These are phyloP conservation scores for Lactarius hengduanensis DNA, from an alignment of 768 basidiomycete species.

Conservation along the genomic window DNA sequence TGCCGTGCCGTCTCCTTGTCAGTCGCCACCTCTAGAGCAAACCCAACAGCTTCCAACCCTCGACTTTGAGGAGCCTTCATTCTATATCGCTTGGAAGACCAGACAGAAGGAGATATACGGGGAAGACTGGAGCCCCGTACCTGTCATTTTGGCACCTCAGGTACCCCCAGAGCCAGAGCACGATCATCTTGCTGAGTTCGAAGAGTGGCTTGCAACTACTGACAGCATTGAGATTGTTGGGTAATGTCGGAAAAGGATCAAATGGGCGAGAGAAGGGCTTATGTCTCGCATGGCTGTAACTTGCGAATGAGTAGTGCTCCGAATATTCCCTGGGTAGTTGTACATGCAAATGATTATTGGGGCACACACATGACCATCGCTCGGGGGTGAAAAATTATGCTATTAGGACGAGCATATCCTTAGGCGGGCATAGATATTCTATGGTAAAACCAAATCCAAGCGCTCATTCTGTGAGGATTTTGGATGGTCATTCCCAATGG, in stretches of 20 bases:
- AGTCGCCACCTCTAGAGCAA: constrained; percentile 2
- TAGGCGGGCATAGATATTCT: background rate
- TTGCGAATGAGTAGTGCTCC: background rate
- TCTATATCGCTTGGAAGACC: constrained; percentile 19
- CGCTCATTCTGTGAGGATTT: background rate
- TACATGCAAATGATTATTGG: background rate
- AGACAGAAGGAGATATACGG: constrained; percentile 18
- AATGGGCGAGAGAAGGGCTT: background rate
- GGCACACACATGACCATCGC: background rate
- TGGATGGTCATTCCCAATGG: constrained; percentile 2
- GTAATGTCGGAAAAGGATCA: background rate
- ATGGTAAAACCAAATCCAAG: background rate
- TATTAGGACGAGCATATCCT: constrained; percentile 13
- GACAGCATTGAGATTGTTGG: constrained; percentile 22
- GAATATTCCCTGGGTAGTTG: background rate
- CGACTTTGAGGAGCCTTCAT: constrained; percentile 21
- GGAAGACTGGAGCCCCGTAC: constrained; percentile 19
- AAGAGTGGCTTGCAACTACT: constrained; percentile 34
- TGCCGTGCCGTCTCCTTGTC: background rate
- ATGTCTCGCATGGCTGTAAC: background rate
- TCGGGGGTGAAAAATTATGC: background rate
- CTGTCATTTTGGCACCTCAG: background rate
- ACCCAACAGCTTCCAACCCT: constrained; percentile 1
- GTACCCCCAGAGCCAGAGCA: constrained; percentile 14
- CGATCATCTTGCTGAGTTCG: constrained; percentile 65